phyloP scores from a whole-genome alignment of 2,329 filamentous ascomycete species.

The Diaporthe vaccinii region DNA sequence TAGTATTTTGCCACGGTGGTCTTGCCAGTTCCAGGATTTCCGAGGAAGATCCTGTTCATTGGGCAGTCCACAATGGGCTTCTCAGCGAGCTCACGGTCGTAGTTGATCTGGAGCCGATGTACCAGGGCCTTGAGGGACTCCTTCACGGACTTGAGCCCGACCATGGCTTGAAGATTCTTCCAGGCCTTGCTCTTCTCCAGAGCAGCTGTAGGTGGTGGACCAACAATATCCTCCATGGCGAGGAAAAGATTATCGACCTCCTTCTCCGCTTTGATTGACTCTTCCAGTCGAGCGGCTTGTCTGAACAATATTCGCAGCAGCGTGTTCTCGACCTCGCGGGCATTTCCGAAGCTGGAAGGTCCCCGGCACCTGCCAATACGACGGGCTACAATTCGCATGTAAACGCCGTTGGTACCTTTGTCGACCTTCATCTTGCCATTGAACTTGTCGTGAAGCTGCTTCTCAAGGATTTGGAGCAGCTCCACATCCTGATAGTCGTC shows the following conservation, averaged over 20 bases:
- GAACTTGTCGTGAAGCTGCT: slow-evolving; percentile 68
- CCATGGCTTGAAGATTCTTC: slow-evolving; percentile 68
- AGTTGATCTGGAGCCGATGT: slow-evolving; percentile 73
- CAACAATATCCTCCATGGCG: slow-evolving; percentile 78
- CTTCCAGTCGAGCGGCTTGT: slow-evolving; percentile 69
- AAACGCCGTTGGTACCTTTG: slow-evolving; percentile 70
- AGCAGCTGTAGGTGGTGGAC: slow-evolving; percentile 71
- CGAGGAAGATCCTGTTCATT: slow-evolving; percentile 78
- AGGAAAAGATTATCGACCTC: slow-evolving; percentile 70
- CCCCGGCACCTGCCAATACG: slow-evolving; percentile 74
- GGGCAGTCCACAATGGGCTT: slow-evolving; percentile 70
- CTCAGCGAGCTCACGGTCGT: slow-evolving; percentile 73
- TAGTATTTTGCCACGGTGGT: slow-evolving; percentile 82
- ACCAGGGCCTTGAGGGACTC: slow-evolving; percentile 69
- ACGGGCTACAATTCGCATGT: slow-evolving; percentile 71
- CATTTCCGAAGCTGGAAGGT: slow-evolving; percentile 79
- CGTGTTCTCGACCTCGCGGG: slow-evolving; percentile 75
- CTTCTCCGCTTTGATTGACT: slow-evolving; percentile 56
- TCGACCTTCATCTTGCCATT: slow-evolving; percentile 69
- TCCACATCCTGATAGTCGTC: slow-evolving; percentile 77
- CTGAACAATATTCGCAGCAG: slow-evolving; percentile 67
- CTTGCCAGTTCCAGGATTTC: slow-evolving; percentile 81
- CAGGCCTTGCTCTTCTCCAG: slow-evolving; percentile 68
- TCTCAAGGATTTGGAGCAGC: slow-evolving; percentile 70
- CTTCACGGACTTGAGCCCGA: slow-evolving; percentile 74